Evolutionary conservation across 805 yeast species (phyloP).

Genomic region (Ogataea glucozyma): DNA sequence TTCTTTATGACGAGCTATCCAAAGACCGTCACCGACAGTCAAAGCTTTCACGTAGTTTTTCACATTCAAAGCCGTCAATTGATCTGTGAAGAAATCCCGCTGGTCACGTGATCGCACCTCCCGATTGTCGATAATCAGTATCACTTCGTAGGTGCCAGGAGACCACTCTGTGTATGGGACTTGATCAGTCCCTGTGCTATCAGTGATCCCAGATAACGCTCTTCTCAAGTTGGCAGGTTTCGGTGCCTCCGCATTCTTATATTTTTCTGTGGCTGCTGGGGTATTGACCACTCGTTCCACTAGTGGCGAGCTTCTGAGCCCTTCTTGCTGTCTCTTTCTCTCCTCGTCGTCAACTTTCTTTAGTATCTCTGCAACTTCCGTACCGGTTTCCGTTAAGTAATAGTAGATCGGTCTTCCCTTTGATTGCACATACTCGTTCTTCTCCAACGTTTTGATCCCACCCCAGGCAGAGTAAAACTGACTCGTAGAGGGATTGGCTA

Average conservation of each 20-base stretch:
- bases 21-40: constrained; percentile 82
- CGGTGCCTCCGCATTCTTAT: neutral
- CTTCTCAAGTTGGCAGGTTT: constrained; percentile 4
- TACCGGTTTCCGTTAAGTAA: constrained; percentile 69
- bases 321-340: constrained; percentile 7
- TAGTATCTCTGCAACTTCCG: constrained; percentile 58
- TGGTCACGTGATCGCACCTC: constrained; percentile 72
- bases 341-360: constrained; percentile 43
- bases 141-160: constrained; percentile 56
- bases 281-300: constrained; percentile 6
- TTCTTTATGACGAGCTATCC: constrained; percentile 74
- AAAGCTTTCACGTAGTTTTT: constrained; percentile 55
- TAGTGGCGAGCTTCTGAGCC: constrained; percentile 18
- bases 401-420: constrained; percentile 62
- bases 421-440: constrained; percentile 56
- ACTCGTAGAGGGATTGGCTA: constrained; percentile 56
- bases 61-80: constrained; percentile 51
- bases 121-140: constrained; percentile 73
- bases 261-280: neutral
- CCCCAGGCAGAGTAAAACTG: constrained; percentile 78
- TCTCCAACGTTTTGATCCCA: constrained; percentile 60
- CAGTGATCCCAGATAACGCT: constrained; percentile 1
- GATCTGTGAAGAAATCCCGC: constrained; percentile 65
- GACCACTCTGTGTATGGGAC: constrained; percentile 59
- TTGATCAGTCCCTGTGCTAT: constrained; percentile 10